Conservation (phyloP, 2,329 filamentous ascomycete genomes). For the Aspergillus sp. region DNA sequence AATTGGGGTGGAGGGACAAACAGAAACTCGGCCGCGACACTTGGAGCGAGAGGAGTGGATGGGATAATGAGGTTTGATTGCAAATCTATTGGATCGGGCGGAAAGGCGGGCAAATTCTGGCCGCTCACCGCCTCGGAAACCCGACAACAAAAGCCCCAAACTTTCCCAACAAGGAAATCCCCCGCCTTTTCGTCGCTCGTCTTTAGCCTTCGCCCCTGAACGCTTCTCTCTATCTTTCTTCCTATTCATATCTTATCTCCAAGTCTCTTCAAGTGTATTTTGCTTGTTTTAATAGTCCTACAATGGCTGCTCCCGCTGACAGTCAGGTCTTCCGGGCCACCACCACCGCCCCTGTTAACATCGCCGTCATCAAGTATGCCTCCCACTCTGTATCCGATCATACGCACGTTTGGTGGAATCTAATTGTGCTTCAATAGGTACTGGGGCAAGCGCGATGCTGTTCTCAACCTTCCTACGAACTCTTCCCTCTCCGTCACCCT, state of each 20-base stretch:
- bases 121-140: slow-evolving; percentile 16
- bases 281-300: slow-evolving; percentile 10
- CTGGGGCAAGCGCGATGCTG: slow-evolving; percentile 96
- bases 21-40: background rate
- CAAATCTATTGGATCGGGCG: background rate
- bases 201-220: background rate
- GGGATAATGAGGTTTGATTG: slow-evolving; percentile 18
- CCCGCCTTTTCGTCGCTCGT: slow-evolving; percentile 3
- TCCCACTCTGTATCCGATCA: slow-evolving; percentile 19
- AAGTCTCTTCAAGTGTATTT: background rate
- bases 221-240: background rate
- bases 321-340: slow-evolving; percentile 78
- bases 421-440: slow-evolving; percentile 54
- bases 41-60: slow-evolving; percentile 17
- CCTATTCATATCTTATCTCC: background rate
- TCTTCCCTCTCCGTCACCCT: slow-evolving; percentile 96
- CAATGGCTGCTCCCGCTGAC: slow-evolving; percentile 39
- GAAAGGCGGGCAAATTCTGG: slow-evolving; percentile 15
- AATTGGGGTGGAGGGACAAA: background rate
- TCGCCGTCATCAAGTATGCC: slow-evolving; percentile 88
- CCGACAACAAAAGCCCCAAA: slow-evolving; percentile 4
- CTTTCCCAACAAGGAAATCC: slow-evolving; percentile 23
- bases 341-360: slow-evolving; percentile 96
- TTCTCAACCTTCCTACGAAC: slow-evolving; percentile 96
- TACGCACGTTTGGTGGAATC: slow-evolving; percentile 6